phyloP scores from a whole-genome alignment of 306 rosid genomes.

The Vachellia collinsii region DNA sequence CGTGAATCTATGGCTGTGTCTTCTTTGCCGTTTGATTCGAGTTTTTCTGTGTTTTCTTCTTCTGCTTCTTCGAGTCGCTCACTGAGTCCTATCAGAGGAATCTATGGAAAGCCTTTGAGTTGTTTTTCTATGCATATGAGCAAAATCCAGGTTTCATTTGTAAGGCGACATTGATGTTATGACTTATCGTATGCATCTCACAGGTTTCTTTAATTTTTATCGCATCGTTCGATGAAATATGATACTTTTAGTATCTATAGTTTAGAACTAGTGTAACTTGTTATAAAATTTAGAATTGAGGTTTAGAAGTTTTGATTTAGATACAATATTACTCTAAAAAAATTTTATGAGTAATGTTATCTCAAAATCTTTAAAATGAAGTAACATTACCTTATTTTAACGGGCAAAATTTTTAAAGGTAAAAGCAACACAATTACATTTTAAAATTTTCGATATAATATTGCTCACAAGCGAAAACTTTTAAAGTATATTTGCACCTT shows the following conservation, averaged over 20 bases:
- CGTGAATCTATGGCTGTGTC: constrained; percentile 51
- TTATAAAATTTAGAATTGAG: no score
- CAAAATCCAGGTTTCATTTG: constrained; percentile 44
- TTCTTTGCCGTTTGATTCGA: constrained; percentile 47
- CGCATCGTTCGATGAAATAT: neutral
- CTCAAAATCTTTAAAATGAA: no score
- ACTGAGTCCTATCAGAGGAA: constrained; percentile 39
- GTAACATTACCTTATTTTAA: no score
- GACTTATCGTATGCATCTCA: neutral
- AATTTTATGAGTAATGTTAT: no score
- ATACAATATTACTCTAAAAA: no score
- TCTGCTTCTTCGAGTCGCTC: constrained; percentile 30
- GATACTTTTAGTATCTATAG: neutral
- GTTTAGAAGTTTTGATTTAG: no score
- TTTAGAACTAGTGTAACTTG: no score
- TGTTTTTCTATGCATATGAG: constrained; percentile 61
- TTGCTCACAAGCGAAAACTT: no score
- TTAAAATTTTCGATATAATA: no score
- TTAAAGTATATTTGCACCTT: no score
- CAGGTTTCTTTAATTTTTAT: neutral
- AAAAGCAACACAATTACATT: no score
- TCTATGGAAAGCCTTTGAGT: constrained; percentile 41
- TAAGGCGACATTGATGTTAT: constrained; percentile 46
- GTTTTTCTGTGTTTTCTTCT: constrained; percentile 46
- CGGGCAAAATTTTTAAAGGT: no score